Evolutionary conservation across 371 early-diverging fungal species (phyloP).

Genomic region (Mortierella sp.): DNA sequence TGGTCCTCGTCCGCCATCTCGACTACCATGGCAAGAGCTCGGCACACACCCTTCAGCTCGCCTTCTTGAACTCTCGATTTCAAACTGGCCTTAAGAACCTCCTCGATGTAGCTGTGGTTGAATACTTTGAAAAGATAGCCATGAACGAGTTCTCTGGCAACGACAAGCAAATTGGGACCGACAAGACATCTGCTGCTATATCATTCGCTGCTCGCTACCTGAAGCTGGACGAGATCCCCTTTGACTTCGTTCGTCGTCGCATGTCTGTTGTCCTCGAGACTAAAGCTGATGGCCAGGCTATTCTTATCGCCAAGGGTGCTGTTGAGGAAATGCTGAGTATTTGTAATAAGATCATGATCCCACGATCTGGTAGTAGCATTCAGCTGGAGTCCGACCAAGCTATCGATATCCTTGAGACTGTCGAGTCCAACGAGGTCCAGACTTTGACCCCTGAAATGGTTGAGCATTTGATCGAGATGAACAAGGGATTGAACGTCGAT

Average conservation of each 20-base stretch:
- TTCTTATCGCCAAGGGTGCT: slow-evolving; percentile 56
- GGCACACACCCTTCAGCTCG: slow-evolving; percentile 39
- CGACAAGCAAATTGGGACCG: slow-evolving; percentile 15
- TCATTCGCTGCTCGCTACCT: slow-evolving; percentile 17
- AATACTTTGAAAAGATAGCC: slow-evolving; percentile 43
- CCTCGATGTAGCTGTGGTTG: slow-evolving; percentile 54
- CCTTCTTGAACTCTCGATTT: slow-evolving; percentile 57
- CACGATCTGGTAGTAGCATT: slow-evolving; percentile 4
- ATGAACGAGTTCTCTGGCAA: slow-evolving; percentile 2
- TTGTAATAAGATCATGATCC: slow-evolving; percentile 49
- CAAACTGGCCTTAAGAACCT: slow-evolving; percentile 58
- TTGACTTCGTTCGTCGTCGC: slow-evolving; percentile 59
- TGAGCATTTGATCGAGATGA: slow-evolving; percentile 27
- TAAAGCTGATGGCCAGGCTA: slow-evolving; percentile 3
- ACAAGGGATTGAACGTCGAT: slow-evolving; percentile 40
- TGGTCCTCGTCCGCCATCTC: slow-evolving; percentile 48
- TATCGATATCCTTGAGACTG: slow-evolving; percentile 18
- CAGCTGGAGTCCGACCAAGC: background rate
- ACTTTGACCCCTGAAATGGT: slow-evolving; percentile 27
- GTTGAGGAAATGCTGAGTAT: slow-evolving; percentile 55
- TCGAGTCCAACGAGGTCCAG: slow-evolving; percentile 21
- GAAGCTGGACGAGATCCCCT: slow-evolving; percentile 58
- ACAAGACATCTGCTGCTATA: slow-evolving; percentile 20
- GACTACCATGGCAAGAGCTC: slow-evolving; percentile 43
- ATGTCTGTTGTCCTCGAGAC: slow-evolving; percentile 56